These are phyloP conservation scores for Metschnikowia lachancei DNA, from an alignment of 805 yeast genomes.

Conservation along the genomic window DNA sequence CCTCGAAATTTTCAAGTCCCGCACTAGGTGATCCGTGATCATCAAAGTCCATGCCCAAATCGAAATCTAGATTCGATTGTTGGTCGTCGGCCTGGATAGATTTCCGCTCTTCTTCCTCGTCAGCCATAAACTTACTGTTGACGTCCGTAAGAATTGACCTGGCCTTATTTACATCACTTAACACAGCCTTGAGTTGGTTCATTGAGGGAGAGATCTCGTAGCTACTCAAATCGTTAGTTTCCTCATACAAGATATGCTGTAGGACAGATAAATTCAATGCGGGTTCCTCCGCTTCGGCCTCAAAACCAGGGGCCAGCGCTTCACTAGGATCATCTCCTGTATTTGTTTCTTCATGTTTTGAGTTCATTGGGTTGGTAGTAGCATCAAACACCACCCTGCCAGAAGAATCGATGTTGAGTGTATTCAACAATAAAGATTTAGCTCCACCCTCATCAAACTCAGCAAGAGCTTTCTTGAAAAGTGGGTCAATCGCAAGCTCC, in stretches of 20 bases:
- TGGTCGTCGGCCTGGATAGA: constrained; percentile 2
- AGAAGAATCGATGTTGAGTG: constrained; percentile 51
- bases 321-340: not conserved
- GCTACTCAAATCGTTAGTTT: constrained; percentile 21
- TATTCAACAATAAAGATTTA: constrained; percentile 62
- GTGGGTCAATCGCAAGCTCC: constrained; percentile 67
- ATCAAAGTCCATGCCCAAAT: constrained; percentile 24
- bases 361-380: constrained; percentile 30
- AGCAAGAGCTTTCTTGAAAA: constrained; percentile 69
- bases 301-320: constrained; percentile 22
- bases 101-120: constrained; percentile 12
- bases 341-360: constrained; percentile 12
- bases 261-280: constrained; percentile 14
- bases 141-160: constrained; percentile 42
- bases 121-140: constrained; percentile 32
- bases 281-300: constrained; percentile 1
- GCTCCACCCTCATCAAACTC: constrained; percentile 86
- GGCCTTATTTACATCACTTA: constrained; percentile 54
- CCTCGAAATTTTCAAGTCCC: constrained; percentile 5
- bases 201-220: constrained; percentile 69
- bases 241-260: constrained; percentile 23
- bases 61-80: constrained; percentile 19
- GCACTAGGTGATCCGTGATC: constrained; percentile 10
- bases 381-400: constrained; percentile 70
- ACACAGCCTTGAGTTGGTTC: constrained; percentile 53